Evolutionary conservation across 805 yeast species (phyloP), one percentile per base, ranked within the genome.

Genomic region (Kodamaea kaohsiungensis): DNA sequence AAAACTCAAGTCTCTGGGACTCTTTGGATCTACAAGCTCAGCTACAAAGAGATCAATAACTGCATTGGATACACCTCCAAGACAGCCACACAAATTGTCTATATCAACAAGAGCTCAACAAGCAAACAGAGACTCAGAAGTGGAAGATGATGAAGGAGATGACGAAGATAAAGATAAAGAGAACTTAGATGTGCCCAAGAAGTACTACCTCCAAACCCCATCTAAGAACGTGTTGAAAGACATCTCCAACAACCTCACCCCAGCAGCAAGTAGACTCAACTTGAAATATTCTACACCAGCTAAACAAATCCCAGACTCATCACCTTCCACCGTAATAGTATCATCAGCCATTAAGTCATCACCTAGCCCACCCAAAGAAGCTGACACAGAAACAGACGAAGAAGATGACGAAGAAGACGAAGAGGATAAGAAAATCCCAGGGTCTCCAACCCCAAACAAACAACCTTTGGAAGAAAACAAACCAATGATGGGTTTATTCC

Each of bases 281-380:
- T 17, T 35, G n/a, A 43, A 43, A n/a, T 50, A 43, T 38, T 16
- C 27, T 15, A 50, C 53, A 1, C 53, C 53, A 3, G 53, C 53
- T 3, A 50, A 50, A 37, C 53, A 46, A 27, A 51, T 56, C 15
- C 66, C 67, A 1, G 61, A 58, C 6, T 72, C 78, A 2, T 74
- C 79, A 2, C 80, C 80, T 0, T 71, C 78, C 2, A 76, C 80
- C 0, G 78, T 75, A 9, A 70, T 76, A 4, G 64, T 75, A 63
- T 52, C 54, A 7, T 52, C 54, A 3, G 53, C 53, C 2, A 35
- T 22, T 7, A 49, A 49, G 30, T 49, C 52, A 3, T 40, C 46
- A n/a, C 46, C 52, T 8, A 27, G 39, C 13, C 48, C 48, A 12
- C 22, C 18, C 8, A 33, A 25, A 16, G 48, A 30, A 35, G 25